A percentile compares a stretch with the other conserved stretches of the same genome.
Evolutionary conservation across 371 early-diverging fungal species (phyloP).

Genomic region (Conidiobolus coronatus): DNA sequence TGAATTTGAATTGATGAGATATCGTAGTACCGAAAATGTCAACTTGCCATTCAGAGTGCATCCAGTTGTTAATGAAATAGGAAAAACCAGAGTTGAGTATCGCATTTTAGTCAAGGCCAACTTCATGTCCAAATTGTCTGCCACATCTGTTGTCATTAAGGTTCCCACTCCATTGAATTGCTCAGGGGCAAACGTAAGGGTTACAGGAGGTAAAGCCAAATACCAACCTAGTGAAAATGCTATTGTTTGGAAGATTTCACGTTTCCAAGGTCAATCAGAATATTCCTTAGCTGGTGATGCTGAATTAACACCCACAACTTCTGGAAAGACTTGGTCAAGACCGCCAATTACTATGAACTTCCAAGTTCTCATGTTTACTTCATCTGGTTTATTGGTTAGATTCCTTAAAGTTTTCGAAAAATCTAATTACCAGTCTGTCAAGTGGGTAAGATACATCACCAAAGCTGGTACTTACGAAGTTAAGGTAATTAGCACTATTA

Average conservation of each 20-base stretch:
- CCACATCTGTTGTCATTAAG: conserved; percentile 53
- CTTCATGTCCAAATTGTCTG: conserved; percentile 50
- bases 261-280: conserved; percentile 68
- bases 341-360: conserved; percentile 82
- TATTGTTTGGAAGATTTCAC: conserved; percentile 74
- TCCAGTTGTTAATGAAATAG: conserved; percentile 58
- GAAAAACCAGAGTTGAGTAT: conserved; percentile 54
- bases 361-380: conserved; percentile 20
- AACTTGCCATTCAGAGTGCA: conserved; percentile 66
- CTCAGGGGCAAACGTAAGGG: conserved; percentile 37
- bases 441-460: conserved; percentile 88
- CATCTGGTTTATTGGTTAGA: conserved; percentile 59
- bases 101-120: conserved; percentile 49
- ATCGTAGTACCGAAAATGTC: conserved; percentile 69
- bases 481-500: conserved; percentile 21
- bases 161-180: conserved; percentile 73
- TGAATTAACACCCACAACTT: conserved; percentile 42
- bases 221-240: conserved; percentile 64
- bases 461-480: conserved; percentile 77
- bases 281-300: conserved; percentile 45
- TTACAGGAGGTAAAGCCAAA: conserved; percentile 60
- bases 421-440: conserved; percentile 67
- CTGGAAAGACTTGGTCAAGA: conserved; percentile 63
- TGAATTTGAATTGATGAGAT: conserved; percentile 83
- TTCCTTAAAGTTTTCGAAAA: conserved; percentile 83